Evolutionary conservation across 2,329 filamentous ascomycete genomes (phyloP), one percentile per base, ranked within the genome.

Genomic region (Aspergillus ruber): DNA sequence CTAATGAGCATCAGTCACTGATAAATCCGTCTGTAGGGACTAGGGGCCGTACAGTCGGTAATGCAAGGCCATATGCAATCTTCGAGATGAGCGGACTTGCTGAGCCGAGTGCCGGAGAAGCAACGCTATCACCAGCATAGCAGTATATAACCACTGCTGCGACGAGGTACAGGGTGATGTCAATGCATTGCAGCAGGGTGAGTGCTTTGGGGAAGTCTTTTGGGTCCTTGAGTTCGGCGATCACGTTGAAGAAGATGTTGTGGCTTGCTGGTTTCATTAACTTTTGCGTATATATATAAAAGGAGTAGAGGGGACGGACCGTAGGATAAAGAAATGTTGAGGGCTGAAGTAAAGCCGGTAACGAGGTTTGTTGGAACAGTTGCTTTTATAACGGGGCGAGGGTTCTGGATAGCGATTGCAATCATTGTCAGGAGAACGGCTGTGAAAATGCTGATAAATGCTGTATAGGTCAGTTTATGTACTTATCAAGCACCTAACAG

Each of bases 131-230:
- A 0, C 85, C 85, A 2, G 79, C 79, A 57, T 78, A 88, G 54
- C 78, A 73, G 66, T 88, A 88, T 57, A 86, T 81, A 40, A 88
- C 75, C 18, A 80, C 75, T 12, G 83, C 83, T 1, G 82, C 82
- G 25, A 85, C 61, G 25, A 84, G 73, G 63, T 88, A 88, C 42
- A 87, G 72, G n/a, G 69, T 63, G 0, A 79, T 81, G 51, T 84
- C 80, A 47, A 74, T 68, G 15, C 74, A 68, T 60, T 85, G 81
- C n/a, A 84, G 75, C 46, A 83, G 65, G 55, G 75, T 73, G 47
- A 89, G 76, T 3, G 83, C 77, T 62, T 83, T 83, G 45, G 76
- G 73, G 63, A 80, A 85, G 50, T 82, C 76, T 17, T 71, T 65
- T 2, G 82, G 81, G 32, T 80, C 70, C 58, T 78, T 74, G 63